These are phyloP conservation scores for Termitomyces sp. DNA, from an alignment of 768 basidiomycete genomes.

Conservation along the genomic window DNA sequence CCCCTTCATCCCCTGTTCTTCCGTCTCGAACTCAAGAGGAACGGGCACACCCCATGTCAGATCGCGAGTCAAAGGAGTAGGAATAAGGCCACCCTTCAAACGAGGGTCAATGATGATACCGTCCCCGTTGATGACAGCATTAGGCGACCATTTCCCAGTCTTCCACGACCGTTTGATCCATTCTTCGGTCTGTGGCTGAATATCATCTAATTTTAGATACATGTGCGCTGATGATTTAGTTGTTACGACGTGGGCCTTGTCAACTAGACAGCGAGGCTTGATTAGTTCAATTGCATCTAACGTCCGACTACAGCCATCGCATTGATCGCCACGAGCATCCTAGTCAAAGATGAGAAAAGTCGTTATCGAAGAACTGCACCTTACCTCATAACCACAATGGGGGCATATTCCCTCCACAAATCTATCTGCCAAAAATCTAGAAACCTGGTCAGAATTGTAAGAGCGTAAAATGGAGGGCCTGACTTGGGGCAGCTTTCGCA, in stretches of 20 bases:
- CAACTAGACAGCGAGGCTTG: slow-evolving; percentile 89
- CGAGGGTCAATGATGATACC: slow-evolving; percentile 89
- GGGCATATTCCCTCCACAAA: slow-evolving; percentile 99
- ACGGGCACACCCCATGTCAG: slow-evolving; percentile 95
- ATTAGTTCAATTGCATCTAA: slow-evolving; percentile 91
- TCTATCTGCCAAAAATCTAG: slow-evolving; percentile 90
- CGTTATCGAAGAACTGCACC: slow-evolving; percentile 10
- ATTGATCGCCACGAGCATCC: slow-evolving; percentile 98
- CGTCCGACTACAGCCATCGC: slow-evolving; percentile 89
- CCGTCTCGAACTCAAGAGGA: slow-evolving; percentile 50
- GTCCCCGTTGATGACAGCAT: slow-evolving; percentile 83
- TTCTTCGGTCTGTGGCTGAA: slow-evolving; percentile 79
- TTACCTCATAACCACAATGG: slow-evolving; percentile 79
- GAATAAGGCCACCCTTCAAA: slow-evolving; percentile 76
- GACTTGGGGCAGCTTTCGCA: slow-evolving; percentile 89
- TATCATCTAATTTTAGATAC: slow-evolving; percentile 80
- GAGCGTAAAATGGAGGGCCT: slow-evolving; percentile 12
- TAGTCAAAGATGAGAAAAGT: slow-evolving; percentile 19
- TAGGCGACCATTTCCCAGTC: slow-evolving; percentile 88
- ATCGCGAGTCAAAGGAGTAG: slow-evolving; percentile 91
- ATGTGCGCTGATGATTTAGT: slow-evolving; percentile 82
- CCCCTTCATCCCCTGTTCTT: slow-evolving; percentile 78
- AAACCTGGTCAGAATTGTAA: not conserved
- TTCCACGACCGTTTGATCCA: slow-evolving; percentile 82
- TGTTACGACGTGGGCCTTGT: slow-evolving; percentile 73